Conservation (phyloP, 139 green algal species). For the Volvox africanus region DNA sequence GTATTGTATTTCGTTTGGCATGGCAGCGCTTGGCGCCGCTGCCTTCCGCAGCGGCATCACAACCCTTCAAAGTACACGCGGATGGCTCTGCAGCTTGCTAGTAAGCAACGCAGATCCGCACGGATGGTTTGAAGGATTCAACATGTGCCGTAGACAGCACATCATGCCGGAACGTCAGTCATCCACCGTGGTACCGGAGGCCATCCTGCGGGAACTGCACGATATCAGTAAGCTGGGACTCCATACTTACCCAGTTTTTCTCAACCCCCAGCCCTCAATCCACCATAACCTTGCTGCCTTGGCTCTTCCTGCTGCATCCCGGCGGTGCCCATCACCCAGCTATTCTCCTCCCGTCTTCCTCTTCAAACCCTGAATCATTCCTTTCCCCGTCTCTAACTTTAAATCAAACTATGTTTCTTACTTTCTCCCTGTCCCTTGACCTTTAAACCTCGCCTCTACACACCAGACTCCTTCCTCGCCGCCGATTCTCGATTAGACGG, state of each 20-base stretch:
- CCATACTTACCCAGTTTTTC: no score
- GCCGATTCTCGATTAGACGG: conserved; percentile 26
- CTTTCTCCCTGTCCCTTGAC: not conserved
- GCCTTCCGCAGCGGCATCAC: not conserved
- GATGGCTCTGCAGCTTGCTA: not conserved
- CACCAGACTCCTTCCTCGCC: not conserved
- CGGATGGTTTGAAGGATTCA: not conserved
- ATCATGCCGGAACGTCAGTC: not conserved
- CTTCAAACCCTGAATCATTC: not conserved
- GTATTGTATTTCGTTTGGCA: not conserved
- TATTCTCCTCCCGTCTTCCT: not conserved
- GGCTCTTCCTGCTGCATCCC: not conserved
- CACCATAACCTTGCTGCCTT: not conserved
- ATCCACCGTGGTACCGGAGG: conserved; percentile 3
- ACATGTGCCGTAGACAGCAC: not conserved
- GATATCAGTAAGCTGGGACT: not conserved
- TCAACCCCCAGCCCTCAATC: no score
- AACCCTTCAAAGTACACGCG: not conserved
- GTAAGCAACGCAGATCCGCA: not conserved
- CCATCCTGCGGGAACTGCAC: not conserved
- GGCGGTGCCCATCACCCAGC: not conserved
- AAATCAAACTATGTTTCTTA: no score
- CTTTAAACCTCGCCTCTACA: no score
- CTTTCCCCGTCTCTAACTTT: not conserved
- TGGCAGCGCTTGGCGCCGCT: not conserved